Base-by-base conservation (phyloP, 495 filamentous ascomycete genomes). In the Aspergillus panamensis region DNA sequence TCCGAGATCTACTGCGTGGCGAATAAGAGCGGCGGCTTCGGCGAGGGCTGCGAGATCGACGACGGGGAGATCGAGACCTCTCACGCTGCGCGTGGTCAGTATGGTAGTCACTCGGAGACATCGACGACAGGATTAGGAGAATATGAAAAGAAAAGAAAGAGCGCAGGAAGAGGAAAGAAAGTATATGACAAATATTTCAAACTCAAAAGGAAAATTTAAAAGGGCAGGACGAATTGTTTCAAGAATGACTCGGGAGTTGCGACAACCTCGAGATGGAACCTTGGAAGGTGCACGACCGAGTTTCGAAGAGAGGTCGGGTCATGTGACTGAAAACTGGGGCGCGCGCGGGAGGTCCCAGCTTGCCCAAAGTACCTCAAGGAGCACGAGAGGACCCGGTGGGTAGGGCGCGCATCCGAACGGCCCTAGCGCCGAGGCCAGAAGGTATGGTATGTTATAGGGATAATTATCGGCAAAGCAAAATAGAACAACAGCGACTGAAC, bases 21-120 rank as follows among this genome's bases (percentile, higher is more conserved):
- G 91, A 94, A 74, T 95, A 96, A 44, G 92, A 96, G 65, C 92
- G 87, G 72, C 90, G 90, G 68, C 73, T 78, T 59, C 84, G 85
- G 70, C 86, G 84, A 61, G 85, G 85, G 68, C 84, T 87, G 67
- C 92, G 88, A 70, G 86, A 87, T 68, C 91, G 91, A 77, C 92
- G 88, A 73, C 92, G 86, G 65, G 91, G 91, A 61, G 90, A 94
- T 73, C 92, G 90, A 76, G 91, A 94, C 76, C 94, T 88, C 84
- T 96, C 92, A 74, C 93, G 92, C 91, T 96, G 83, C 55, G 67
- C 53, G 63, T 66, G 69, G 69, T 78, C 69, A 78, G 74, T 68
- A 59, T 62, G 58, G 58, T 62, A 63, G 51, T 65, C 69, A 59
- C 58, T 62, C 62, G 70, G 68, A 65, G 66, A 69, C 73, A 71